Evolutionary conservation across 2,329 filamentous ascomycete species (phyloP).

Genomic region (Talaromyces sp.): DNA sequence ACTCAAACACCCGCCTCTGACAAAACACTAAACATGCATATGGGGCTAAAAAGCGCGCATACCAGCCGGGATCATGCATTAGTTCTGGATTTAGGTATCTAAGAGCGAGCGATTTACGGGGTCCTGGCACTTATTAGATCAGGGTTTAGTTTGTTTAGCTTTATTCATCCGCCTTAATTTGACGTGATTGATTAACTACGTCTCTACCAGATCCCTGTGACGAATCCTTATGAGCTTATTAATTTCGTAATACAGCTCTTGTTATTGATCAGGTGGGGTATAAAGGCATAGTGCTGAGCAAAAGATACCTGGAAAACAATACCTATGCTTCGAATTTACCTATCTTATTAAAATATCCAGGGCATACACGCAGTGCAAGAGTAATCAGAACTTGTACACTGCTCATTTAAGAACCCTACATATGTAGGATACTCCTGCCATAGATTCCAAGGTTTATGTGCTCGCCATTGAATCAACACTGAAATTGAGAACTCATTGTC

Average conservation of each 20-base stretch:
- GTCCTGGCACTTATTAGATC: not conserved
- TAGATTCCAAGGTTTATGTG: no score
- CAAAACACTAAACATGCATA: not conserved
- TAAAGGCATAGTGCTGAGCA: not conserved
- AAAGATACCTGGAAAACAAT: not conserved
- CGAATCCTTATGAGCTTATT: not conserved
- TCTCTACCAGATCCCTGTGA: not conserved
- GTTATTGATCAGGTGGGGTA: not conserved
- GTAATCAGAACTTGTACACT: not conserved
- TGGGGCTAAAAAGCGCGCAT: not conserved
- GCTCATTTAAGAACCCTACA: not conserved
- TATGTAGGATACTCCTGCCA: no score
- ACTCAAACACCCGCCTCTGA: not conserved
- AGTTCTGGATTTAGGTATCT: no score
- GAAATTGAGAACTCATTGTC: no score
- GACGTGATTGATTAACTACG: not conserved
- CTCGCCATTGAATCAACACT: no score
- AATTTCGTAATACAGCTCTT: not conserved
- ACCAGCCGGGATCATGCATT: not conserved
- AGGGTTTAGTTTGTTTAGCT: not conserved
- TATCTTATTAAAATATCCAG: not conserved
- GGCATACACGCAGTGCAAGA: not conserved
- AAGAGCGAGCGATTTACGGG: not conserved
- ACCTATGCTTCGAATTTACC: not conserved
- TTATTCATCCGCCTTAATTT: not conserved